Percentiles rank a stretch among this genome's conserved stretches.
These are phyloP conservation scores for Sextonia rubra DNA, from an alignment of 164 flowering plant genomes.

Conservation along the genomic window DNA sequence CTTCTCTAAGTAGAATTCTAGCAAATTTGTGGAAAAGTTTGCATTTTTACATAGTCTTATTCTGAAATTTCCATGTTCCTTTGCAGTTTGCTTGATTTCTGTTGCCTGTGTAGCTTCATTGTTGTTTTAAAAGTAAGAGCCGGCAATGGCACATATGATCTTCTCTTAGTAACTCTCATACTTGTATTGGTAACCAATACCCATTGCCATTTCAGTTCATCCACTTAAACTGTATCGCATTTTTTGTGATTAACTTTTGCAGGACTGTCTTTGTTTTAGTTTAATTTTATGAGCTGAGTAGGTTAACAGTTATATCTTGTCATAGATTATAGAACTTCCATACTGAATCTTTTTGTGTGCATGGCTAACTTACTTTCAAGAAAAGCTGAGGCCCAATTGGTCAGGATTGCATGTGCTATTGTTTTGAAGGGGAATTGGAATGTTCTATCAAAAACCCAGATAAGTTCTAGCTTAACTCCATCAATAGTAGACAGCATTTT, in stretches of 20 bases:
- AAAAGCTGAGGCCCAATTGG: constrained; percentile 24
- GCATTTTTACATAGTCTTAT: not conserved
- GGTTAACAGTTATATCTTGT: too few relatives aligned
- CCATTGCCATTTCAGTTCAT: too few relatives aligned
- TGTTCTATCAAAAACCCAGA: constrained; percentile 33
- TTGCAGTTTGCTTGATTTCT: not conserved
- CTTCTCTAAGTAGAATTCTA: not conserved
- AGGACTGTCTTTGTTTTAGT: too few relatives aligned
- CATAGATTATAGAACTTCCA: not conserved
- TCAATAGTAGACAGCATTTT: constrained; percentile 36
- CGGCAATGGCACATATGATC: too few relatives aligned
- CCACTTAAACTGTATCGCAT: too few relatives aligned
- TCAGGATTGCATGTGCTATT: constrained; percentile 35
- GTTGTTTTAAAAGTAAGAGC: not conserved
- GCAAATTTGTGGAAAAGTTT: not conserved
- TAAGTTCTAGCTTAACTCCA: constrained; percentile 36
- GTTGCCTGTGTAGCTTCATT: not conserved
- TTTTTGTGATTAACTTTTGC: not conserved
- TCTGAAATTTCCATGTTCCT: not conserved
- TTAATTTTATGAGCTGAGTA: not conserved
- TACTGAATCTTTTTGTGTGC: not conserved
- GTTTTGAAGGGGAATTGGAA: constrained; percentile 61
- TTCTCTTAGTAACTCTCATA: too few relatives aligned
- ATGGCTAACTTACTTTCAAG: constrained; percentile 15
- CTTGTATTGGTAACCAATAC: too few relatives aligned